Evolutionary conservation across 2,329 filamentous ascomycete species (phyloP), one percentile per base, ranked within the genome.

Genomic region (Aspergillus clavatus): DNA sequence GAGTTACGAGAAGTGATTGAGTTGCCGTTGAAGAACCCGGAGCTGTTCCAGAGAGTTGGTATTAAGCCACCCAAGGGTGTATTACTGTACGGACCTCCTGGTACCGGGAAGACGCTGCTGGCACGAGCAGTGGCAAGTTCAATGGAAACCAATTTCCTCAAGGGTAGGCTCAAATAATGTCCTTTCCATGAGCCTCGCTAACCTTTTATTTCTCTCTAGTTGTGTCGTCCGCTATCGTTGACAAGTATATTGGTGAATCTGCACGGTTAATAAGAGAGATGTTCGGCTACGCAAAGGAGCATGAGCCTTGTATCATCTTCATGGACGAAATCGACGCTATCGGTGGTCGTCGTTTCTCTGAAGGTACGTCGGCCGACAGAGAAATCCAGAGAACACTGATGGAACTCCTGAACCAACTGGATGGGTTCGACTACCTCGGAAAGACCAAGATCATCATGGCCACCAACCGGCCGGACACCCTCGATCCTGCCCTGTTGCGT

Each of bases 241-340:
- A 98, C 78, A 98, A 98, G 72, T 98, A 98, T 67, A 98, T 98
- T 54, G 93, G 93, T 70, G 93, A 98, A 73, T 98, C 93, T 8
- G 93, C 93, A 28, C 86, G 94, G 56, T 77, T 98, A 55, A 98
- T 98, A 63, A 84, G 93, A 68, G 93, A 98, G 71, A 98, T 98
- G 94, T 98, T 98, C 65, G 94, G 93, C 47, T 98, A 98, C 65
- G 93, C 94, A 61, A 97, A 96, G 73, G 94, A 98, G 69, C 93
- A 98, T 69, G 93, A 98, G 71, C 93, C 93, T 29, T 98, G 93
- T 70, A 98, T 98, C 70, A 98, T 98, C 73, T 98, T 98, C 80
- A 98, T 98, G 93, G 94, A 98, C 77, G 93, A 98, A 73, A 98
- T 98, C 65, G 93, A 98, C 65, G 93, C 93, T 63, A 98, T 98